Percentiles rank a stretch among this genome's conserved stretches.
These are phyloP conservation scores for Dendrostoma leiphaemia DNA, from an alignment of 2,329 filamentous ascomycete genomes.

Conservation along the genomic window DNA sequence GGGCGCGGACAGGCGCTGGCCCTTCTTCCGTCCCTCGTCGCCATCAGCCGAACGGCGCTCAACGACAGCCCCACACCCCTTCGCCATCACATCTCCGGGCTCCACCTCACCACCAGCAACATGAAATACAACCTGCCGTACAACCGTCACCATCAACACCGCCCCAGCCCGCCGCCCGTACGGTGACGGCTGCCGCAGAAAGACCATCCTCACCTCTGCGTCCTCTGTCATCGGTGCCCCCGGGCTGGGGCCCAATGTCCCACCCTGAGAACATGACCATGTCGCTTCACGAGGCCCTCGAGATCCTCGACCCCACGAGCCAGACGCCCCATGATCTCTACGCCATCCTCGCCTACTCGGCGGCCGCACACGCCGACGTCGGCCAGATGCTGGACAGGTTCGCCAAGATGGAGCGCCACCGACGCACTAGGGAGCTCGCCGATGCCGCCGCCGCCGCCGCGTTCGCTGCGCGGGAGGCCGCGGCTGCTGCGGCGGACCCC, in stretches of 20 bases:
- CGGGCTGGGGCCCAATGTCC: neutral
- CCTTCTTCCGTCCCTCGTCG: neutral
- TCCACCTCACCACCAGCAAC: neutral
- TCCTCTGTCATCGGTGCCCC: neutral
- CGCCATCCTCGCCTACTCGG: slow-evolving; percentile 5
- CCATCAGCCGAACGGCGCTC: neutral
- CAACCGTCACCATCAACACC: neutral
- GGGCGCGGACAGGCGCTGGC: neutral
- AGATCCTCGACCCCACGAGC: slow-evolving; percentile 3
- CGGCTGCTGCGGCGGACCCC: neutral
- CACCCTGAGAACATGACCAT: slow-evolving; percentile 5
- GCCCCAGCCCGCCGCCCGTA: no score
- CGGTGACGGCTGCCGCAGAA: neutral
- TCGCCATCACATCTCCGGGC: neutral
- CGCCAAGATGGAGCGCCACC: neutral
- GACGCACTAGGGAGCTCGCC: neutral
- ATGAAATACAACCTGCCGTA: no score
- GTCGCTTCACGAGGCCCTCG: slow-evolving; percentile 9
- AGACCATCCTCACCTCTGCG: neutral
- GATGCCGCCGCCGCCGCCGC: neutral
- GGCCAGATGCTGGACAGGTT: slow-evolving; percentile 12
- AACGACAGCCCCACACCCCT: neutral
- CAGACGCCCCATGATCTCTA: slow-evolving; percentile 10
- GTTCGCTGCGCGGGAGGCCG: no score
- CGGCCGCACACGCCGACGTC: slow-evolving; percentile 12